Base-by-base conservation (phyloP, 495 filamentous ascomycete genomes). In the Xylaria sp. region DNA sequence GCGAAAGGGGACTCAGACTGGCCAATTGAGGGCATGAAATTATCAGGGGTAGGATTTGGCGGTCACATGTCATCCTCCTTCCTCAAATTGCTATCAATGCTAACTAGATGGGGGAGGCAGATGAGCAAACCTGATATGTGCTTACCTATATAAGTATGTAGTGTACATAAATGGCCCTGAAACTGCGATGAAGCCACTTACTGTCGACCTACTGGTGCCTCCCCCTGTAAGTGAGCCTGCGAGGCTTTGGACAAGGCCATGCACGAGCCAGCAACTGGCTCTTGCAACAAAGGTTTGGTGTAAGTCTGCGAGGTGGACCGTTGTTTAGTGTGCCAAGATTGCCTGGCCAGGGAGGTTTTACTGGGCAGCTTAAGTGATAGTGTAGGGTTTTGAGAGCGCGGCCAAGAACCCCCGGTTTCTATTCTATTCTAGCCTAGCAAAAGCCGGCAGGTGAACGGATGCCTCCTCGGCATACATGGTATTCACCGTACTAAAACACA, bases 31-130 rank as follows among this genome's bases (percentile, higher is more conserved):
- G 74, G 29, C 46, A 75, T 67, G 57, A 72, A 43, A 72, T 71
- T 46, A 68, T 73, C n/a, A 72, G 71, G 71, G 75, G 75, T 43
- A 73, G 75, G 57, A 75, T 73, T 62, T 77, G 71, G 69, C 66
- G 48, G 62, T 62, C 62, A 65, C 44, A 48, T 65, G 62, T 65
- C 52, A 50, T 50, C 62, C 62, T 65, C 62, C 62, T 65, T 65
- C 62, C 62, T 50, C 44, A 65, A 50, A 65, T 44, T 37, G 52
- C 29, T n/a, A 14, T 6, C n/a, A 37, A 61, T 61, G 31, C 62
- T 65, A 65, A 65, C 62, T 65, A 5, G 19, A 65, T 50, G 33
- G n/a, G 44, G 62, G 62, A 65, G 62, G 62, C 62, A 65, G 31
- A 24, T 9, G 44, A 21, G 44, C n/a, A 29, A 50, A 31, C 12